These are phyloP conservation scores for Penicillium sp. DNA, from an alignment of 2,329 filamentous ascomycete genomes.

Conservation along the genomic window DNA sequence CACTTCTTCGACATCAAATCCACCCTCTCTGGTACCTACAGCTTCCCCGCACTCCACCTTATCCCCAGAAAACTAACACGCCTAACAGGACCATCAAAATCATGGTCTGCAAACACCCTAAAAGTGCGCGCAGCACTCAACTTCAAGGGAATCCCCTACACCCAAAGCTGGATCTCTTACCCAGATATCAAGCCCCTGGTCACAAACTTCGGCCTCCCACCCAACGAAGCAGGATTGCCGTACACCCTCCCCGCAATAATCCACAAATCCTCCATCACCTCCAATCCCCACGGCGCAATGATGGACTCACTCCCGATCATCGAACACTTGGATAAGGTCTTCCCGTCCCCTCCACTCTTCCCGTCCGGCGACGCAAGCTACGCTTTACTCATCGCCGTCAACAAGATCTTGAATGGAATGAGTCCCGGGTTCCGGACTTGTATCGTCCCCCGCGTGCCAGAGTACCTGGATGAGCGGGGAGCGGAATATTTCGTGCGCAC, in stretches of 20 bases:
- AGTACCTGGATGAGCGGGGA: slow-evolving; percentile 29
- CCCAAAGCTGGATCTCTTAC: slow-evolving; percentile 26
- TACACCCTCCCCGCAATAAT: slow-evolving; percentile 38
- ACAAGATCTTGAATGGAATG: slow-evolving; percentile 5
- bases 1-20: slow-evolving; percentile 37
- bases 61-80: not conserved
- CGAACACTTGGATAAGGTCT: slow-evolving; percentile 30
- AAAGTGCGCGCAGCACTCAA: slow-evolving; percentile 26
- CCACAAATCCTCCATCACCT: slow-evolving; percentile 25
- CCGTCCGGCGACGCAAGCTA: slow-evolving; percentile 36
- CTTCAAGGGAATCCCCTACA: slow-evolving; percentile 30
- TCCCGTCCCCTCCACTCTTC: slow-evolving; percentile 31
- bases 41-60: not conserved
- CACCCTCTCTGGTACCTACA: slow-evolving; percentile 24
- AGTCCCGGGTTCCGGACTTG: slow-evolving; percentile 5
- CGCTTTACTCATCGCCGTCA: slow-evolving; percentile 27
- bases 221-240: slow-evolving; percentile 12
- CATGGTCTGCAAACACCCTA: slow-evolving; percentile 31
- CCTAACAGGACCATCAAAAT: slow-evolving; percentile 26
- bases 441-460: slow-evolving; percentile 25
- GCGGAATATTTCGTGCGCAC: slow-evolving; percentile 32
- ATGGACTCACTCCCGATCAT: slow-evolving; percentile 37
- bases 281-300: slow-evolving; percentile 27
- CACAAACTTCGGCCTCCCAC: slow-evolving; percentile 21
- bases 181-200: slow-evolving; percentile 31